These are phyloP conservation scores for Melastoma candidum DNA, from an alignment of 441 rosid genomes.

Conservation along the genomic window DNA sequence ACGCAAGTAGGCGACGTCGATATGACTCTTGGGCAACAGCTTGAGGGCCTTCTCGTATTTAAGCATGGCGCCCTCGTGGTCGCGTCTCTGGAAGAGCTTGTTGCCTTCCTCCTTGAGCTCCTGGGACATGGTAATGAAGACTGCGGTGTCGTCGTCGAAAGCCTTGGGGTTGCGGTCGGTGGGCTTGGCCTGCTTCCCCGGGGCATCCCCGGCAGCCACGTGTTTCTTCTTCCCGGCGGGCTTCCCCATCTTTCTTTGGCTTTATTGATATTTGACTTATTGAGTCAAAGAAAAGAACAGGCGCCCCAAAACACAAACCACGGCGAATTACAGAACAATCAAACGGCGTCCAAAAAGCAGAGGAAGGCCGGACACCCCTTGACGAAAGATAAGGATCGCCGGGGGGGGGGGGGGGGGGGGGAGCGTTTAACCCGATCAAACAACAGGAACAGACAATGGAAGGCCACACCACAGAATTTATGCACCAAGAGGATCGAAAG, in stretches of 20 bases:
- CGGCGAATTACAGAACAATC: too few relatives aligned
- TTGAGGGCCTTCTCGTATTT: constrained; percentile 86
- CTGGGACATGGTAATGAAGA: constrained; percentile 74
- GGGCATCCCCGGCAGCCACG: constrained; percentile 24
- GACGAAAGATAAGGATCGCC: too few relatives aligned
- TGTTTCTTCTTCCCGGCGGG: constrained; percentile 84
- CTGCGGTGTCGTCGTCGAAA: constrained; percentile 83
- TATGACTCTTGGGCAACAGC: constrained; percentile 65
- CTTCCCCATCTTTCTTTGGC: constrained; percentile 18
- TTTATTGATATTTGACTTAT: too few relatives aligned
- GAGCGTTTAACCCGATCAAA: too few relatives aligned
- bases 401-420: too few relatives aligned
- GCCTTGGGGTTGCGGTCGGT: constrained; percentile 37
- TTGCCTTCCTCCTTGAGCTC: constrained; percentile 97
- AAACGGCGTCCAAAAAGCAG: too few relatives aligned
- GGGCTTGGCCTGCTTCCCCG: constrained; percentile 26
- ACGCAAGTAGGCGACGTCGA: constrained; percentile 68
- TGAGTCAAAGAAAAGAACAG: too few relatives aligned
- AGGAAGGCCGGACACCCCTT: too few relatives aligned
- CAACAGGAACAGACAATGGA: too few relatives aligned
- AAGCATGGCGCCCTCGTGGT: constrained; percentile 89
- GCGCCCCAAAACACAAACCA: too few relatives aligned
- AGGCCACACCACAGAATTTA: too few relatives aligned
- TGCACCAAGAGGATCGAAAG: too few relatives aligned
- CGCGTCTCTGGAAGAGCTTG: constrained; percentile 65